phyloP scores from a whole-genome alignment of 176 grass and related monocot species.

The Rhynchospora breviuscula region DNA sequence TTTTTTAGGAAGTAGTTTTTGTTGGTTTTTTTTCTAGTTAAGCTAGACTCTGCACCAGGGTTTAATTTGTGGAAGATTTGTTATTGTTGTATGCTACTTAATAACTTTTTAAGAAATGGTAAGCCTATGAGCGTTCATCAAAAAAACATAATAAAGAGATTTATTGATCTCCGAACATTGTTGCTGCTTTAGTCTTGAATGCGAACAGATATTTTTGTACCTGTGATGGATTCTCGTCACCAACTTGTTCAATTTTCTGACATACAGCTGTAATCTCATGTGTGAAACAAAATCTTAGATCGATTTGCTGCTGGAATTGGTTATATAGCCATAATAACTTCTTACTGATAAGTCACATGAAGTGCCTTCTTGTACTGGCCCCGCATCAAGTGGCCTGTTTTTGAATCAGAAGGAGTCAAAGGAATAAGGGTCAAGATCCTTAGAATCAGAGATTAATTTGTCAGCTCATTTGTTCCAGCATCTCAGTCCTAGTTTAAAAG shows the following conservation, averaged over 20 bases:
- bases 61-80: no score
- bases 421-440: background rate
- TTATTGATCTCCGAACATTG: background rate
- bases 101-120: no score
- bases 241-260: slow-evolving; percentile 22
- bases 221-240: background rate
- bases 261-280: slow-evolving; percentile 11
- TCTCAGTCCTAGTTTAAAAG: background rate
- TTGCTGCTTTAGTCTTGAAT: background rate
- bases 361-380: background rate
- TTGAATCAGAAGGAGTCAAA: background rate
- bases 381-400: background rate
- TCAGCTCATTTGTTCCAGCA: background rate
- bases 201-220: background rate
- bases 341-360: slow-evolving; percentile 5
- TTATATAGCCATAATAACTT: background rate
- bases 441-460: background rate
- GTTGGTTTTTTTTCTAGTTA: no score
- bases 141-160: background rate
- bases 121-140: no score
- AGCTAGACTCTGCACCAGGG: no score
- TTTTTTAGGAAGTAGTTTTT: no score
- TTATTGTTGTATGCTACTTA: no score
- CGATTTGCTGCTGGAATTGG: background rate
- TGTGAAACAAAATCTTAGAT: slow-evolving; percentile 9